Conservation (phyloP, 2,329 filamentous ascomycete genomes). For the Bipolaris victoriae region DNA sequence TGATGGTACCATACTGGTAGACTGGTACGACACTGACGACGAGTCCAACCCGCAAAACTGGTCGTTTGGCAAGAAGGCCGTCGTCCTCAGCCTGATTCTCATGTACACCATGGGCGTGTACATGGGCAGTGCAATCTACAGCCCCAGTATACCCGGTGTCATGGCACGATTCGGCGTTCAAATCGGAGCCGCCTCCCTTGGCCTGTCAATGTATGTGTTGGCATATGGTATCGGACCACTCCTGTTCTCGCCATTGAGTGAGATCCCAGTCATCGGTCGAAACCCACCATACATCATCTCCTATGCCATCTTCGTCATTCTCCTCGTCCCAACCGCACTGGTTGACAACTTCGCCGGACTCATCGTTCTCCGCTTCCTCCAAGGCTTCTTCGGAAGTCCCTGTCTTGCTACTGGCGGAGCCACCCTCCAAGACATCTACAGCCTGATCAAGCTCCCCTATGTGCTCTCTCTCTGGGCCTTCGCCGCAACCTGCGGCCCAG, state of each 20-base stretch:
- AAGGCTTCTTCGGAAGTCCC: conserved; percentile 50
- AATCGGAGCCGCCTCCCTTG: conserved; percentile 60
- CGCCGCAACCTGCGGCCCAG: conserved; percentile 66
- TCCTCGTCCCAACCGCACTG: conserved; percentile 69
- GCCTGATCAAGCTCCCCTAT: conserved; percentile 53
- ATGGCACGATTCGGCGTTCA: conserved; percentile 61
- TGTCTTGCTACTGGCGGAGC: conserved; percentile 50
- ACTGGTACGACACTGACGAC: conserved; percentile 54
- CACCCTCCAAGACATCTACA: conserved; percentile 49
- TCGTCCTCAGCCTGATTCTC: conserved; percentile 51
- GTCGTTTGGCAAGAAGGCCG: conserved; percentile 42
- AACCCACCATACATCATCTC: conserved; percentile 72
- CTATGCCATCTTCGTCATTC: conserved; percentile 71
- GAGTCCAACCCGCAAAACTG: conserved; percentile 51
- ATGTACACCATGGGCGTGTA: conserved; percentile 69
- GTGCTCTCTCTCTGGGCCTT: conserved; percentile 53
- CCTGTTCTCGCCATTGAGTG: conserved; percentile 69
- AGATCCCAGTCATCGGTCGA: conserved; percentile 70
- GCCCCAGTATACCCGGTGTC: conserved; percentile 53
- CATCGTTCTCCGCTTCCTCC: conserved; percentile 58
- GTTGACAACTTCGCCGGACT: conserved; percentile 68
- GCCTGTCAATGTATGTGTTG: conserved; percentile 67
- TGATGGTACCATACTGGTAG: conserved; percentile 50
- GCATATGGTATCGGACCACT: conserved; percentile 68
- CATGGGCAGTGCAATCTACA: conserved; percentile 61